Base-by-base conservation (phyloP, 805 yeast species). In the Saccharomycopsis fermentans region DNA sequence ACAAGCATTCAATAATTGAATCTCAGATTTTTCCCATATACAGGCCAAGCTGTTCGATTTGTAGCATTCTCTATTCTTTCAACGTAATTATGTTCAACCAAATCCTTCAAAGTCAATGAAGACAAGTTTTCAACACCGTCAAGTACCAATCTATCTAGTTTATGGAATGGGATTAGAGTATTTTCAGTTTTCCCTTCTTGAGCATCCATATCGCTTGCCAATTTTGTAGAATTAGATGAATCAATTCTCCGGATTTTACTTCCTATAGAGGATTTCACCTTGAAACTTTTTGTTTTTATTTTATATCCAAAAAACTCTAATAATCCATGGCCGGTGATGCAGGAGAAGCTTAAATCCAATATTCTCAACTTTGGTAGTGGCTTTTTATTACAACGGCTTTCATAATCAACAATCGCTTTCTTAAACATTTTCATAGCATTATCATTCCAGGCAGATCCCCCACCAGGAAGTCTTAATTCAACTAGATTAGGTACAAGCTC, bases 261-360 rank as follows among this genome's bases (percentile, higher is more conserved):
- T 11, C 47, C 32, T 39, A 59, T 59, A 6, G 59, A 56, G 4
- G 59, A 56, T 21, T 16, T 37, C 8, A 29, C 32, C 16, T 35
- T 21, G 3, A 5, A 9, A 17, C 54, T 47, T 39, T 59, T 26
- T 40, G n/a, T 47, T 39, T 52, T 47, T 2, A 21, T 34, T 34
- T 50, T 52, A 35, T 58, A 61, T 19, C 39, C 61, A 26, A 61
- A 47, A 43, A 61, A 58, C 4, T 56, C 58, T 57, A 61, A 29
- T 34, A 61, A 14, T 29, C 62, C 63, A 27, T 24, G 35, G n/a
- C 63, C 61, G 12, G 59, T 56, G 5, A 58, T 12, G 3, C 21
- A 12, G 26, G 55, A 56, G 27, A 56, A 55, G 24, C 59, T 58
- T 27, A 61, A 54, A 47, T 61, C 63, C n/a, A 61, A 52, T 12